These are phyloP conservation scores for Tolypocladium sp. DNA, from an alignment of 2,329 filamentous ascomycete genomes.

Conservation along the genomic window DNA sequence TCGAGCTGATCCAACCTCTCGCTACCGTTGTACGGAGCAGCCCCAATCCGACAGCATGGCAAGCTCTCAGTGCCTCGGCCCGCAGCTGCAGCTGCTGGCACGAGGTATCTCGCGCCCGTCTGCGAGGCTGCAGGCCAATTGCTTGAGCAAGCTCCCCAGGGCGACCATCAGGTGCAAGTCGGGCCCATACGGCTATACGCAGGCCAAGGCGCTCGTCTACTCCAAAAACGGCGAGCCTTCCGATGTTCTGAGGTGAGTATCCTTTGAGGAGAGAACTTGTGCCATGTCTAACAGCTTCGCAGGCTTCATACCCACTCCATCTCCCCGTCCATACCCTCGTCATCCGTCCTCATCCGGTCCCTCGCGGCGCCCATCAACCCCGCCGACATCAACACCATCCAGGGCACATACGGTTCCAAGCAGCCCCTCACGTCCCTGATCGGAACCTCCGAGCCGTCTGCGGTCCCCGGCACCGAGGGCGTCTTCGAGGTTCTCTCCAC, in stretches of 20 bases:
- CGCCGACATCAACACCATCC: slow-evolving; percentile 95
- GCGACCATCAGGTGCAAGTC: slow-evolving; percentile 39
- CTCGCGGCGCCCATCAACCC: slow-evolving; percentile 93
- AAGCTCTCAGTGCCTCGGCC: slow-evolving; percentile 11
- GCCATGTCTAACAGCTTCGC: background rate
- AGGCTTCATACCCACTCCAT: slow-evolving; percentile 70
- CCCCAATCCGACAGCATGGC: slow-evolving; percentile 10
- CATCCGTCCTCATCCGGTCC: slow-evolving; percentile 67
- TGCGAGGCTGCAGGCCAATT: slow-evolving; percentile 6
- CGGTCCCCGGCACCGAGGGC: slow-evolving; percentile 83
- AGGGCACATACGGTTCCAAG: slow-evolving; percentile 88
- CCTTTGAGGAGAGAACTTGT: background rate
- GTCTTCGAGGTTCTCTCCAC: slow-evolving; percentile 79
- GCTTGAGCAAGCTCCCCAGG: slow-evolving; percentile 9
- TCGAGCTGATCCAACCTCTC: background rate
- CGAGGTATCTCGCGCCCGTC: slow-evolving; percentile 12
- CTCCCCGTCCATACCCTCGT: slow-evolving; percentile 58
- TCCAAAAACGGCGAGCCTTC: slow-evolving; percentile 65
- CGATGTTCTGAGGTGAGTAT: slow-evolving; percentile 52
- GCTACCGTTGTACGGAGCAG: background rate
- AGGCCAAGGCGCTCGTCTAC: slow-evolving; percentile 75
- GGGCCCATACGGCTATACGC: slow-evolving; percentile 69
- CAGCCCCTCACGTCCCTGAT: slow-evolving; percentile 68
- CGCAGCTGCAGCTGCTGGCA: slow-evolving; percentile 9
- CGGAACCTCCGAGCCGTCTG: slow-evolving; percentile 66